These are phyloP conservation scores for Raddia distichophylla DNA, from an alignment of 176 grass and related monocot genomes.

Conservation along the genomic window DNA sequence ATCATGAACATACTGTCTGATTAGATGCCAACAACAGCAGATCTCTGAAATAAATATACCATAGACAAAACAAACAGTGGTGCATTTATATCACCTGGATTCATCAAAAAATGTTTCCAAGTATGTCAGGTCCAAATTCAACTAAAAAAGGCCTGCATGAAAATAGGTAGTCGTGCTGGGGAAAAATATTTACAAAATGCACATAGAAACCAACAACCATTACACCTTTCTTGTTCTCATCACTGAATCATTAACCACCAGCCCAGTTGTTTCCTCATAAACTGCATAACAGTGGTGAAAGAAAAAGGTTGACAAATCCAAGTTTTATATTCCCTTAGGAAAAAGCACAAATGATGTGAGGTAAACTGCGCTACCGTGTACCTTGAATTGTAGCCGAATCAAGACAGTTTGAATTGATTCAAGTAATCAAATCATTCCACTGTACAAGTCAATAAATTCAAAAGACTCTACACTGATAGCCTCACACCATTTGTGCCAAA, in stretches of 20 bases:
- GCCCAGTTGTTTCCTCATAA: slow-evolving; percentile 88
- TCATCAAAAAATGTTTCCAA: slow-evolving; percentile 89
- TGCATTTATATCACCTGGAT: no score
- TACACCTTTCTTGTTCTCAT: slow-evolving; percentile 72
- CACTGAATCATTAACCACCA: slow-evolving; percentile 82
- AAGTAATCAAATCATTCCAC: no score
- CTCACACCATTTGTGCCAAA: no score
- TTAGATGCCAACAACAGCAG: no score
- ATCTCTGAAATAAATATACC: no score
- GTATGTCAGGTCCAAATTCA: slow-evolving; percentile 81
- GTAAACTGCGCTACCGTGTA: not conserved
- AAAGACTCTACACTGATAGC: no score
- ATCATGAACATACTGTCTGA: no score
- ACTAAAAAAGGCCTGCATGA: slow-evolving; percentile 72
- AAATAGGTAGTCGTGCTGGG: not conserved
- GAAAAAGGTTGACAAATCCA: slow-evolving; percentile 8
- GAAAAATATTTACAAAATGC: not conserved
- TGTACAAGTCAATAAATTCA: no score
- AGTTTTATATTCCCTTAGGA: no score
- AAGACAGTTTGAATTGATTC: no score
- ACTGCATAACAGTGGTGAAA: slow-evolving; percentile 48
- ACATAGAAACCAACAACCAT: not conserved
- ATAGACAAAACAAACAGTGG: no score
- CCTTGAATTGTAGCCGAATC: slow-evolving; percentile 88
- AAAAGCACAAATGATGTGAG: not conserved